These are phyloP conservation scores for Kodamaea plutei DNA, from an alignment of 1,139 yeast genomes.

Conservation along the genomic window DNA sequence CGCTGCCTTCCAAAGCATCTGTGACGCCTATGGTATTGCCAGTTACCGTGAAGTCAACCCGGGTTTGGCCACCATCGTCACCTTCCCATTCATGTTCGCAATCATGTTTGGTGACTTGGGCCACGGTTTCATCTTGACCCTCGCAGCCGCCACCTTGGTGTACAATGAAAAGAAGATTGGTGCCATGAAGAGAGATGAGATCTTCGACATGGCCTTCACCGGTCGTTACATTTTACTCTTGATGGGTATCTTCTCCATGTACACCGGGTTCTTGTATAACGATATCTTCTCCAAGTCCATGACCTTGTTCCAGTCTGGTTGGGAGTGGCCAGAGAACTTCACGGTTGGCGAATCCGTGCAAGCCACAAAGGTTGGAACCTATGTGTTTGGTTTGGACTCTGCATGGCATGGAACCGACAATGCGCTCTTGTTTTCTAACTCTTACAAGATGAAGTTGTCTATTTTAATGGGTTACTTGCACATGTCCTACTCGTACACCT, in stretches of 20 bases:
- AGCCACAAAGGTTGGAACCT: constrained; percentile 56
- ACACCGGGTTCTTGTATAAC: constrained; percentile 73
- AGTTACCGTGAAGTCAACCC: constrained; percentile 77
- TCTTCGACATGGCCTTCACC: constrained; percentile 74
- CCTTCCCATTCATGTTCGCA: constrained; percentile 85
- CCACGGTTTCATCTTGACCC: constrained; percentile 64
- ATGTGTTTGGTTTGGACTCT: constrained; percentile 67
- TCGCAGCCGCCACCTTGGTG: constrained; percentile 59
- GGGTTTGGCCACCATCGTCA: constrained; percentile 72
- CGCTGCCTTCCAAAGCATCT: constrained; percentile 68
- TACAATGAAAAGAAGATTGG: constrained; percentile 56
- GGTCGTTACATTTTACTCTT: constrained; percentile 71
- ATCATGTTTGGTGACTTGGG: constrained; percentile 87
- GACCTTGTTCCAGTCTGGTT: constrained; percentile 67
- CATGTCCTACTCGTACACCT: constrained; percentile 70
- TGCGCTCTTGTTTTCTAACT: constrained; percentile 66
- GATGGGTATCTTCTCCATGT: constrained; percentile 77
- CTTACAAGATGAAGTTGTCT: constrained; percentile 79
- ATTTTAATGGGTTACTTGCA: constrained; percentile 76
- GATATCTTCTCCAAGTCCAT: constrained; percentile 77
- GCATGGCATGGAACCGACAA: constrained; percentile 85
- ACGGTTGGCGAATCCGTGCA: constrained; percentile 53
- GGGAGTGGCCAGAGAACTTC: constrained; percentile 68
- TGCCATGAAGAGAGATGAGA: constrained; percentile 67
- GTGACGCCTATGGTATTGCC: constrained; percentile 79